Percentiles rank a stretch among this genome's conserved stretches.
Evolutionary conservation across 305 asterid species (phyloP).

Genomic region (Fraxinus greggii): DNA sequence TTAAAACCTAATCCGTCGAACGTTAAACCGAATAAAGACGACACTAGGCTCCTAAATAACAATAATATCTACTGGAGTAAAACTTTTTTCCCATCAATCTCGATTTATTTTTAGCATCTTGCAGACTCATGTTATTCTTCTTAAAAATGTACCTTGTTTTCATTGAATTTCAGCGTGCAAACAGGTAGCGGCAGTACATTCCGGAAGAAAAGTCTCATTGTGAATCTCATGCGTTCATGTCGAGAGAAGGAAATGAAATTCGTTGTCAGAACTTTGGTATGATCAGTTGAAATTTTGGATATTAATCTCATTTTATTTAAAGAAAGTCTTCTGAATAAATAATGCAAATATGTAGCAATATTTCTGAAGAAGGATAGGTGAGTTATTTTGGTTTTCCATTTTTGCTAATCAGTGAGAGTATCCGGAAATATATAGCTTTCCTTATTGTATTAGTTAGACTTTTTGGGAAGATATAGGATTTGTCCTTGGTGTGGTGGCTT

Average conservation of each 20-base stretch:
- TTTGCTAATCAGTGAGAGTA: slow-evolving; percentile 19
- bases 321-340: not conserved
- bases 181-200: slow-evolving; percentile 80
- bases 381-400: slow-evolving; percentile 16
- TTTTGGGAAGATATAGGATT: not conserved
- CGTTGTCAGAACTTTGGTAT: slow-evolving; percentile 88
- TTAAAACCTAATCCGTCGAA: not conserved
- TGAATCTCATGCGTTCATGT: slow-evolving; percentile 87
- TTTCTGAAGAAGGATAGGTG: not conserved
- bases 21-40: not conserved
- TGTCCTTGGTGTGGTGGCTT: not conserved
- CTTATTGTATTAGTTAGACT: not conserved
- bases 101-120: slow-evolving; percentile 11
- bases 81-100: not conserved
- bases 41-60: not conserved
- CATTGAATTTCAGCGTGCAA: slow-evolving; percentile 75
- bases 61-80: not conserved
- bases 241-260: slow-evolving; percentile 92
- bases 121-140: slow-evolving; percentile 10
- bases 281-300: slow-evolving; percentile 24
- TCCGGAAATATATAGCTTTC: slow-evolving; percentile 7
- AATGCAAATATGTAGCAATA: not conserved
- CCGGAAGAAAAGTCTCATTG: slow-evolving; percentile 72
- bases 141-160: slow-evolving; percentile 23
- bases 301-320: slow-evolving; percentile 3